A percentile compares a stretch with the other conserved stretches of the same genome.
Conservation (phyloP, 306 rosid genomes). For the Fagus crenata region DNA sequence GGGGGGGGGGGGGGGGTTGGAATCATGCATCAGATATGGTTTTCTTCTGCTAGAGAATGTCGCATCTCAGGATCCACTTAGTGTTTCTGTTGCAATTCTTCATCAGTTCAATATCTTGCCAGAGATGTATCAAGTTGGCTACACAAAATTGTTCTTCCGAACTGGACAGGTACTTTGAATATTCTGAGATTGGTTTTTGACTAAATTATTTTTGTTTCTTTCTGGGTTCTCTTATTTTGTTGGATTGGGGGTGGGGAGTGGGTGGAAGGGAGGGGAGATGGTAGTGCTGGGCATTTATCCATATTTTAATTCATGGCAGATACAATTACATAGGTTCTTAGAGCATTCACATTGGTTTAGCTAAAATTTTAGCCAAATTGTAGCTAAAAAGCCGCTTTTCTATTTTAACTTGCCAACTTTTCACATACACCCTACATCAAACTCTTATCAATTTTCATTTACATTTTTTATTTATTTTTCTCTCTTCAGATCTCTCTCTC, state of each 20-base stretch:
- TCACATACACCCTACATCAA: no score
- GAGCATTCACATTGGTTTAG: no score
- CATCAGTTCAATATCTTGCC: slow-evolving; percentile 95
- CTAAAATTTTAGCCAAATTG: no score
- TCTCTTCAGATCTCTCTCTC: no score
- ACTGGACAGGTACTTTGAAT: slow-evolving; percentile 82
- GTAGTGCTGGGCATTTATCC: background rate
- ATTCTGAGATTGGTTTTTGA: slow-evolving; percentile 2
- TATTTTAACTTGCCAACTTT: no score
- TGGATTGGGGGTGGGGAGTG: background rate
- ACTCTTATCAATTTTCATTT: no score
- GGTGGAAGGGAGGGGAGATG: background rate
- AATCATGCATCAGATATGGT: slow-evolving; percentile 73
- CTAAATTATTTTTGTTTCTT: background rate
- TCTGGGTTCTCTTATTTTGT: background rate
- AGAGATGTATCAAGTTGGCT: slow-evolving; percentile 99
- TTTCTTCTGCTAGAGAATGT: slow-evolving; percentile 86
- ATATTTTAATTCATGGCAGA: background rate
- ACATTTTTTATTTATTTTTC: no score
- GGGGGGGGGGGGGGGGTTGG: background rate
- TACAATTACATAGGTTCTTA: background rate
- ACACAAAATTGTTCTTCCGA: slow-evolving; percentile 93
- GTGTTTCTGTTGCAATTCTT: slow-evolving; percentile 98
- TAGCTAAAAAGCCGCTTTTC: no score
- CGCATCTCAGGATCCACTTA: slow-evolving; percentile 89